Evolutionary conservation across 1,284 basidiomycete species (phyloP), one percentile per base, ranked within the genome.

Genomic region (Pterulicium gracile): DNA sequence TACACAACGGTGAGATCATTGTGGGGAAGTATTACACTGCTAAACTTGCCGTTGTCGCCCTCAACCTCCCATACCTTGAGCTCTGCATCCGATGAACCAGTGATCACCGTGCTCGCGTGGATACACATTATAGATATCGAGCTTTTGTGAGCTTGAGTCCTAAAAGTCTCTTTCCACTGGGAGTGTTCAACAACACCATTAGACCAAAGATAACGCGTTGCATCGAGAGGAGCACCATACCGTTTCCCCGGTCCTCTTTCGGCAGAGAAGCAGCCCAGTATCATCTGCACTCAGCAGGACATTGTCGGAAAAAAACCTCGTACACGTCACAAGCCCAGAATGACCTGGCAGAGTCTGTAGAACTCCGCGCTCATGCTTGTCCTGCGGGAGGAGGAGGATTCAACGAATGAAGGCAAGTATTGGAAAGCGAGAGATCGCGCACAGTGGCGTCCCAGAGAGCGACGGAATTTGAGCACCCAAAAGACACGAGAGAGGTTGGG

Each of bases 51-150:
- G 19, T 55, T 54, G 45, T 56, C 55, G 17, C 57, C 51, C 13
- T 50, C 41, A 41, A 75, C 42, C 27, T 61, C 61, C 88, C 88
- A 95, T 14, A 89, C 65, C 59, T 83, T 87, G 36, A 93, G 69
- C 1, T 64, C 63, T 0, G 79, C 77, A 58, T 95, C 89, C 0
- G 90, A 93, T 22, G 85, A 80, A 1, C 88, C 91, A 1, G 88
- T 88, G 2, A 82, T 69, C 3, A 93, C 52, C 32, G 68, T 65
- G 23, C 67, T 56, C 44, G 59, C 65, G 47, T 66, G 62, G 3
- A 71, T 64, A 35, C 70, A 74, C 1, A 93, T 57, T 4, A 77
- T 69, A 17, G 84, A 84, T n/a, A 93, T 72, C 1, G 82, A 67
- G 47, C 77, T 73, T 18, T 61, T 52, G 62, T 94, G 89, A 3